A percentile compares a stretch with the other conserved stretches of the same genome.
These are phyloP conservation scores for Neltuma alba DNA, from an alignment of 306 rosid genomes.

Conservation along the genomic window DNA sequence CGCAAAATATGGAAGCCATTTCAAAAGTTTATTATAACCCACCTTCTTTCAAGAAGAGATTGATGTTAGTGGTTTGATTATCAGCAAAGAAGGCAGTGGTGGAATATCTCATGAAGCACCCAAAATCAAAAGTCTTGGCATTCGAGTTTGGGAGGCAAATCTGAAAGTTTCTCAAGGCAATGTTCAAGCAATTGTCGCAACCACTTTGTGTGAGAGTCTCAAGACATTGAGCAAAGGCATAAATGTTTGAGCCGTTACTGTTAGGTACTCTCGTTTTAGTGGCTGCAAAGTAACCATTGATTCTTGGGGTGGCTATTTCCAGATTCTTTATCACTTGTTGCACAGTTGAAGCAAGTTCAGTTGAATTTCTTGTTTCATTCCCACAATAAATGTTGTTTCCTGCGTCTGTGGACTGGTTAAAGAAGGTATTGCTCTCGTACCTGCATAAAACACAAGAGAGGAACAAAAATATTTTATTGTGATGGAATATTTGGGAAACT, in stretches of 20 bases:
- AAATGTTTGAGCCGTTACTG: constrained; percentile 34
- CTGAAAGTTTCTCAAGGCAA: constrained; percentile 43
- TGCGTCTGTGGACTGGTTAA: constrained; percentile 37
- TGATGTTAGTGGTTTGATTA: constrained; percentile 50
- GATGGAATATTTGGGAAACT: no score
- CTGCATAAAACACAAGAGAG: not conserved
- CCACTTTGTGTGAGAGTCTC: constrained; percentile 39
- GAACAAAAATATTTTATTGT: not conserved
- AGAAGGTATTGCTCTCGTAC: constrained; percentile 41
- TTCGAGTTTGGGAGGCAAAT: constrained; percentile 50
- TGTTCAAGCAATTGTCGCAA: constrained; percentile 52
- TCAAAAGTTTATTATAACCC: not conserved
- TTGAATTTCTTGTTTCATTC: not conserved
- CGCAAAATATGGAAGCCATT: not conserved
- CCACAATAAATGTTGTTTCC: constrained; percentile 45
- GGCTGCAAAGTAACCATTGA: constrained; percentile 54
- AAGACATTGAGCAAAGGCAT: constrained; percentile 67
- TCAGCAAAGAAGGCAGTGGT: constrained; percentile 53
- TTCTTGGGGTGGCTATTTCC: constrained; percentile 41
- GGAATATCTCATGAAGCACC: constrained; percentile 70
- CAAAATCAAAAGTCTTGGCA: constrained; percentile 62
- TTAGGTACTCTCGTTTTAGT: constrained; percentile 32
- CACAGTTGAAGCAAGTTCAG: not conserved
- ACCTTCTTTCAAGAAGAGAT: constrained; percentile 43
- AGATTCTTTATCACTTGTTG: constrained; percentile 29